Evolutionary conservation across 257 asterid species (phyloP), one percentile per base, ranked within the genome.

Genomic region (Salvia rosmarinus): DNA sequence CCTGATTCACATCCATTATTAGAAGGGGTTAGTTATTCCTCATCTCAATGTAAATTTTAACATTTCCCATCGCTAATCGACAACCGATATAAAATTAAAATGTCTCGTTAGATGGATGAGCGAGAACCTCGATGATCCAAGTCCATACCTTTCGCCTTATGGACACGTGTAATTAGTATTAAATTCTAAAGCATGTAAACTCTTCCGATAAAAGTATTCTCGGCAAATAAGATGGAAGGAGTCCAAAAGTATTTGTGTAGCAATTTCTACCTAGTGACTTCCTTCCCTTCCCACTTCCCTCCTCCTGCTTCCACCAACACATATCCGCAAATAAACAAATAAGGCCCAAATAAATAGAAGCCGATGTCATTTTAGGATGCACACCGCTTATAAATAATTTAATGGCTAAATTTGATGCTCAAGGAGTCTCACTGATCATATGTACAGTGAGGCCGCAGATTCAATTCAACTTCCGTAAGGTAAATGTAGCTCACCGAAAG

Each of bases 91-190:
- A 58, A 52, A 64, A 56, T 21, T 62, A 71, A 49, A 73, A 75
- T 66, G 19, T 55, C 20, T 50, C 23, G 74, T 51, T 59, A 94
- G 99, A 68, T 89, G 90, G 95, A 94, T 79, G 82, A 83, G 74
- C 86, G 96, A 84, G 96, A 94, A 74, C 87, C 85, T 20, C n/a
- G 98, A 91, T 80, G 99, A 94, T 82, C 96, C 96, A 77, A 89
- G 92, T 76, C 98, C 99, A 1, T 91, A 94, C 87, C 96, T 94
- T 75, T 94, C 35, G 98, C 96, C 43, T 82, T 94, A 80, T 94
- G 99, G 99, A 84, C 90, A 69, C 98, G 50, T 96, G 99, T 94
- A 82, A 52, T 72, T 70, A 62, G 17, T 46, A 71, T 37, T 60
- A 49, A 71, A 59, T 60, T 50, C 44, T n/a, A 12, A 47, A 58